A percentile compares a stretch with the other conserved stretches of the same genome.
phyloP scores from a whole-genome alignment of 805 yeast species.

The Wickerhamia fluorescens region DNA sequence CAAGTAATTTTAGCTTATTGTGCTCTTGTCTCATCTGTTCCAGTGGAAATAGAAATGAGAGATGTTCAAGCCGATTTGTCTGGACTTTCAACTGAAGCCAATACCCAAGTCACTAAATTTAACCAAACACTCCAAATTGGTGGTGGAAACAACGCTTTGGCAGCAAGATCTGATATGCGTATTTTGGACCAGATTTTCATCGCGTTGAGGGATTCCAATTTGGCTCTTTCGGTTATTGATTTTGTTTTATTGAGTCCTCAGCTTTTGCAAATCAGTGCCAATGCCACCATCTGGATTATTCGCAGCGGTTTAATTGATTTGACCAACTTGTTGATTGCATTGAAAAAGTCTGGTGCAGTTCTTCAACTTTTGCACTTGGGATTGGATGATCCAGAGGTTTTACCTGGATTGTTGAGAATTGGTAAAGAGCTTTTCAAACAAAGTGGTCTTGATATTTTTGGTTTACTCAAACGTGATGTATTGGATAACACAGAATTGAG shows the following conservation, averaged over 20 bases:
- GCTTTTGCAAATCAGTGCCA: constrained; percentile 13
- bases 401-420: constrained; percentile 19
- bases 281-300: constrained; percentile 15
- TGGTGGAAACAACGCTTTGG: constrained; percentile 3
- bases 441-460: constrained; percentile 12
- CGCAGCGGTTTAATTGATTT: constrained; percentile 13
- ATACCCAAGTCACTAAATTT: no score
- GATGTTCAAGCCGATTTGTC: no score
- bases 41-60: no score
- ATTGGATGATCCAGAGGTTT: constrained; percentile 17
- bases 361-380: constrained; percentile 14
- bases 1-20: no score
- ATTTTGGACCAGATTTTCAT: constrained; percentile 15
- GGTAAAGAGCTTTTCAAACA: constrained; percentile 14
- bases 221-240: constrained; percentile 16
- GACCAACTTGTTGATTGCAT: constrained; percentile 17
- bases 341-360: constrained; percentile 18
- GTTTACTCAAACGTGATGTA: not conserved
- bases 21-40: no score
- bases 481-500: no score
- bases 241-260: constrained; percentile 15
- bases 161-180: constrained; percentile 14
- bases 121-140: no score
- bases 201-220: constrained; percentile 15
- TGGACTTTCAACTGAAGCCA: no score